These are phyloP conservation scores for Abortiporus biennis DNA, from an alignment of 1,284 basidiomycete species.

Conservation along the genomic window DNA sequence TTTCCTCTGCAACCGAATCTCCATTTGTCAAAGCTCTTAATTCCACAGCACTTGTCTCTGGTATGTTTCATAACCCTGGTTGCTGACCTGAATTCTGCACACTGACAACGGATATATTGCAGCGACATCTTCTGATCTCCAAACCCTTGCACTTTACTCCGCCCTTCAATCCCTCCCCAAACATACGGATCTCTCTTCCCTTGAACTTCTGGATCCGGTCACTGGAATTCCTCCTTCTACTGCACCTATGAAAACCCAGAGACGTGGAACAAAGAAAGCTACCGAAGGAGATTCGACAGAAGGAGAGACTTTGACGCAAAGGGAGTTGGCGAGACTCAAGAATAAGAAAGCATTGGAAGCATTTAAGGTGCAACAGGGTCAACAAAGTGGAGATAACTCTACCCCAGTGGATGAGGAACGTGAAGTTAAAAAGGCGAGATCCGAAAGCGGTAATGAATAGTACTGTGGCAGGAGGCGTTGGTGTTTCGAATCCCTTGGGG, in stretches of 20 bases:
- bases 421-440: too few species aligned
- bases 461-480: too few species aligned
- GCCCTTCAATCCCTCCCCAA: constrained; percentile 61
- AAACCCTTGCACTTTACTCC: constrained; percentile 54
- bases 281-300: constrained; percentile 6
- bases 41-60: constrained; percentile 29
- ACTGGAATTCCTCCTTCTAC: too few species aligned
- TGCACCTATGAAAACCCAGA: too few species aligned
- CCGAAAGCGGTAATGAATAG: too few species aligned
- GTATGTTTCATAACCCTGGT: constrained; percentile 20
- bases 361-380: too few species aligned
- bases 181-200: constrained; percentile 40
- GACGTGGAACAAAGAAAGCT: too few species aligned
- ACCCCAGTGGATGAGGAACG: too few species aligned
- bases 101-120: constrained; percentile 8
- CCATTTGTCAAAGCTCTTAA: constrained; percentile 30
- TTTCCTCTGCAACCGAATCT: constrained; percentile 23
- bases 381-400: too few species aligned
- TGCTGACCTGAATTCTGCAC: neutral
- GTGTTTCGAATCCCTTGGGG: too few species aligned
- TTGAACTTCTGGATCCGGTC: too few species aligned
- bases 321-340: constrained; percentile 23
- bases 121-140: constrained; percentile 46
- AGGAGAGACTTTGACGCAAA: constrained; percentile 20
- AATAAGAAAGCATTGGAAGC: constrained; percentile 27